phyloP scores from a whole-genome alignment of 2,329 filamentous ascomycete species.

The Trichothecium sympodiale region DNA sequence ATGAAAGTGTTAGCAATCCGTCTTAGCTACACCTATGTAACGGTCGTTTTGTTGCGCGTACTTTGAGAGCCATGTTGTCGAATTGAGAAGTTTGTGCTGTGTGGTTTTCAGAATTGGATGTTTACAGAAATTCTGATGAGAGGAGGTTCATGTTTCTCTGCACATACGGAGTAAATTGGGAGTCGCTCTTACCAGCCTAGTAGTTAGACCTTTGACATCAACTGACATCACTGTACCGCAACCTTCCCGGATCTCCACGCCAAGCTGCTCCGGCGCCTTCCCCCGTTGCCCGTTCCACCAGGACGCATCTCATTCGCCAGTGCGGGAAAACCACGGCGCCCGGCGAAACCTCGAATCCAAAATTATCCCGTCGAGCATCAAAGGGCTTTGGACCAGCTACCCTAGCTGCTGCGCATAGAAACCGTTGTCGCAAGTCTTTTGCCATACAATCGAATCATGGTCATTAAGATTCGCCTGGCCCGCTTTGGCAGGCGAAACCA shows the following conservation, averaged over 20 bases:
- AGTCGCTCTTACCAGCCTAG: slow-evolving; percentile 4
- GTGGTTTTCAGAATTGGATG: too few relatives aligned
- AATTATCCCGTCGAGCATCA: background rate
- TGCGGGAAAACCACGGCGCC: slow-evolving; percentile 2
- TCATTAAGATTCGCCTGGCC: slow-evolving; percentile 84
- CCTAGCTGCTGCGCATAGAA: too few relatives aligned
- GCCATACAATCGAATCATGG: slow-evolving; percentile 46
- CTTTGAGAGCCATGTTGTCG: slow-evolving; percentile 22
- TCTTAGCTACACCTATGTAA: background rate
- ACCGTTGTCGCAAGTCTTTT: background rate
- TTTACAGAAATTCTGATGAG: too few relatives aligned
- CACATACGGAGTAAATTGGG: too few relatives aligned
- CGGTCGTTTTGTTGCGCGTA: slow-evolving; percentile 4
- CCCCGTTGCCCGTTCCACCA: too few relatives aligned
- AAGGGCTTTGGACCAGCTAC: slow-evolving; percentile 4
- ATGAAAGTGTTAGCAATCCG: slow-evolving; percentile 3
- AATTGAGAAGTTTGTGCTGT: background rate
- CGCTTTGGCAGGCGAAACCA: slow-evolving; percentile 81
- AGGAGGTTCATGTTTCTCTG: too few relatives aligned
- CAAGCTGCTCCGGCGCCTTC: too few relatives aligned
- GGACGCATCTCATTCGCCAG: background rate
- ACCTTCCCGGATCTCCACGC: background rate
- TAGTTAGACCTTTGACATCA: background rate
- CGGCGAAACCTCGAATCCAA: slow-evolving; percentile 1
- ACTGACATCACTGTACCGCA: slow-evolving; percentile 11